phyloP scores from a whole-genome alignment of 371 early-diverging fungal species.

The Globomyces sp. region DNA sequence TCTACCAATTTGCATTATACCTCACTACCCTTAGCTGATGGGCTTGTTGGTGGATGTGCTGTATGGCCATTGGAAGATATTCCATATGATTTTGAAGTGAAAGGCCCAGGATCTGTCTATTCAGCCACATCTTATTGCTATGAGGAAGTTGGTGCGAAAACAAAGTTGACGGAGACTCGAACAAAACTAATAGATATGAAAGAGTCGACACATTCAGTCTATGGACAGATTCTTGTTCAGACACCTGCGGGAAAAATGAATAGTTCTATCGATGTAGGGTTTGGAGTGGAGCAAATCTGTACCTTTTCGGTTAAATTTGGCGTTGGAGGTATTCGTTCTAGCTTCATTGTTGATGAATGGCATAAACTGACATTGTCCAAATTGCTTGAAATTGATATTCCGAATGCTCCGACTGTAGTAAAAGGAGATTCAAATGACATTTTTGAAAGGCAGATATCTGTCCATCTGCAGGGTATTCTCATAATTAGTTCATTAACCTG shows the following conservation, averaged over 20 bases:
- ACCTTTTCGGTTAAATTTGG: slow-evolving; percentile 1
- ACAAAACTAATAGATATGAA: background rate
- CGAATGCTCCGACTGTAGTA: no score
- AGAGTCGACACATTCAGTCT: background rate
- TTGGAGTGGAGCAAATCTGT: background rate
- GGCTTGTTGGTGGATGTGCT: background rate
- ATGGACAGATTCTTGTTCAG: background rate
- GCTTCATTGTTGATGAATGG: slow-evolving; percentile 1
- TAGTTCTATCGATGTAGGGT: background rate
- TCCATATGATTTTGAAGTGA: background rate
- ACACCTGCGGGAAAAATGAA: no score
- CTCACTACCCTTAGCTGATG: background rate
- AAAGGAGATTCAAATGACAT: no score
- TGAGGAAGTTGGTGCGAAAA: background rate
- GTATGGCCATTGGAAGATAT: background rate
- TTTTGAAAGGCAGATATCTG: no score
- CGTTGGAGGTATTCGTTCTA: background rate
- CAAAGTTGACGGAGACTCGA: background rate
- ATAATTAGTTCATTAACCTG: no score
- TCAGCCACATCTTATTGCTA: background rate
- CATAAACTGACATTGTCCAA: background rate
- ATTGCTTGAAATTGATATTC: no score
- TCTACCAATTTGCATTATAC: background rate
- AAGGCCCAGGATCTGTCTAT: background rate
- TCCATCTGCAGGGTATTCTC: no score